Base-by-base conservation (phyloP, 2,329 filamentous ascomycete species). In the Ceratocystis cubensis region DNA sequence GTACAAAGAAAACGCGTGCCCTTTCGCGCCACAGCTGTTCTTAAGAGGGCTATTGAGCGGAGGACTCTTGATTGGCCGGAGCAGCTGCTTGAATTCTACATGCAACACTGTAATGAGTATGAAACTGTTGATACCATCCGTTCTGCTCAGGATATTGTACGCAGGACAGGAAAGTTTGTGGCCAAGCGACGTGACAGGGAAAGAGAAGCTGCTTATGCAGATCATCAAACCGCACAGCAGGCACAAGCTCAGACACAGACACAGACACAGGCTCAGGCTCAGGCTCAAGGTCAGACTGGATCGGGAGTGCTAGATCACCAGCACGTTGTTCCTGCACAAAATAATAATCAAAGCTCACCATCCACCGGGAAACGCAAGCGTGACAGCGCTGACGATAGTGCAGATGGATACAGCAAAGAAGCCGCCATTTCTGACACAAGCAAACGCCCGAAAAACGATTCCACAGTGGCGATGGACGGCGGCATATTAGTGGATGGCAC, bases 41-140 rank as follows among this genome's bases (percentile, higher is more conserved):
- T 97, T 63, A 83, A 86, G 69, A 84, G 88, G 66, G 93, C 89
- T 7, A 81, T 86, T 15, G 76, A 79, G 57, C 79, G 82, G 25
- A 79, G 80, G 59, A 82, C 81, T 2, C 76, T 94, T 20, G 88
- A 94, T 73, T 89, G 86, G 82, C 89, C 89, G 0, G 89, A 92
- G 72, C 86, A 85, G 71, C 78, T 92, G 41, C 78, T 92, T 70
- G 86, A 90, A 65, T 80, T 91, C 59, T 92, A 89, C 71, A 75
- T 87, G 59, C 84, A 86, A 68, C 89, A 93, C 73, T 96, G 92
- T 74, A 91, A 96, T 74, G 90, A 96, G 72, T 92, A 96, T 72
- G 93, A 96, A 75, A 84, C 86, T 65, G 86, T 89, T 0, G 81
- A 88, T 30, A 86, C 86, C 62, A 80, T 96, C 6, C 87, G 91